phyloP scores from a whole-genome alignment of 176 grass and related monocot species.

The Zizania latifolia region DNA sequence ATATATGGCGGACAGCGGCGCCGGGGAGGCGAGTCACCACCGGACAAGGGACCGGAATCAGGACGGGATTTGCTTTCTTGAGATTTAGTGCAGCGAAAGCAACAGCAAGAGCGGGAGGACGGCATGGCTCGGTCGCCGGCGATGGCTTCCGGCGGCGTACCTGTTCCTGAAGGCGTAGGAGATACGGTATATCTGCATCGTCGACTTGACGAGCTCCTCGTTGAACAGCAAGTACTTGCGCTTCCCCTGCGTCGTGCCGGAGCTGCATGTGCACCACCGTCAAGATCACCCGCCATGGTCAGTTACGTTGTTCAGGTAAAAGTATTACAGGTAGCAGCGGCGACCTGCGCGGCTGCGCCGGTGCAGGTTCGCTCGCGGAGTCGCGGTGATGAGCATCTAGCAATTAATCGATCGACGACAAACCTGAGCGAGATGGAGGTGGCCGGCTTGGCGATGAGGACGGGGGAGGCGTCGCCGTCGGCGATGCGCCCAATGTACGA shows the following conservation, averaged over 20 bases:
- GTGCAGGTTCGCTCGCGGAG: too few species aligned
- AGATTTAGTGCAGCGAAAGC: neutral
- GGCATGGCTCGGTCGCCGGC: neutral
- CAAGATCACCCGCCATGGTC: neutral
- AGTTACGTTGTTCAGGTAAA: neutral
- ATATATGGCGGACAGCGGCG: slow-evolving; percentile 4
- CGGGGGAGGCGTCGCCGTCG: slow-evolving; percentile 52
- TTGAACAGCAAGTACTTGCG: slow-evolving; percentile 80
- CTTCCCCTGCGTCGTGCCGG: slow-evolving; percentile 89
- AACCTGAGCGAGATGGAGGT: slow-evolving; percentile 79
- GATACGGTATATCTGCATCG: slow-evolving; percentile 74
- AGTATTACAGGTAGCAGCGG: neutral
- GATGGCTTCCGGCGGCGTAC: neutral
- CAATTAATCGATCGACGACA: neutral
- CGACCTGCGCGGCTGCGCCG: neutral
- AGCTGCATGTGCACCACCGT: slow-evolving; percentile 27
- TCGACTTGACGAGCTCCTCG: slow-evolving; percentile 69
- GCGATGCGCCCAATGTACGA: slow-evolving; percentile 80
- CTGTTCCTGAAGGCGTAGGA: slow-evolving; percentile 88
- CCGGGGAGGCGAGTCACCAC: neutral
- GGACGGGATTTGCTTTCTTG: neutral
- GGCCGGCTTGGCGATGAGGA: slow-evolving; percentile 61
- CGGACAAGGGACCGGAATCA: slow-evolving; percentile 2
- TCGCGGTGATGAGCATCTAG: too few species aligned
- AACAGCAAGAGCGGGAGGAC: neutral